Evolutionary conservation across 1,139 yeast species (phyloP).

Genomic region (Hanseniaspora uvarum): DNA sequence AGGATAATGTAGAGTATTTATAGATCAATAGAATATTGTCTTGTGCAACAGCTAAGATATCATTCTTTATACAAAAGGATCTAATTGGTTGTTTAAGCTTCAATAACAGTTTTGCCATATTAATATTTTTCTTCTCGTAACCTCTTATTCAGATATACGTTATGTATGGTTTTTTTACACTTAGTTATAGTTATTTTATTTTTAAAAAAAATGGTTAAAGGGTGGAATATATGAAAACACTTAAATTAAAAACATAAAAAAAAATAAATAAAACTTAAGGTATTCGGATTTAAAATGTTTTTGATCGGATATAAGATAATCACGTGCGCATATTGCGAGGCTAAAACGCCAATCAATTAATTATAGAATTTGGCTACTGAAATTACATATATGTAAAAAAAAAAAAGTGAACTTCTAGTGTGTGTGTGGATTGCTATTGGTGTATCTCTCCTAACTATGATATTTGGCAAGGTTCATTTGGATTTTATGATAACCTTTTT

Average conservation of each 20-base stretch:
- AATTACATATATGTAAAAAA: too few species aligned
- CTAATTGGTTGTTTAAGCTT: constrained; percentile 66
- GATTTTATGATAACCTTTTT: background rate
- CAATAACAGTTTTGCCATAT: background rate
- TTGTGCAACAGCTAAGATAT: constrained; percentile 73
- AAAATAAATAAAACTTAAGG: background rate
- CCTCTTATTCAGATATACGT: too few species aligned
- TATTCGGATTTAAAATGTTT: background rate
- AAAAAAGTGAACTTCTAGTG: too few species aligned
- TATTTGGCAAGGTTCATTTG: too few species aligned
- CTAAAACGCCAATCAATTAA: too few species aligned
- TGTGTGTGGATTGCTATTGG: too few species aligned
- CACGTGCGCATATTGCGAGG: too few species aligned
- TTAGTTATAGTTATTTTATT: background rate
- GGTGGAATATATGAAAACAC: background rate
- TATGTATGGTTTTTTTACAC: background rate
- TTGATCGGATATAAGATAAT: background rate
- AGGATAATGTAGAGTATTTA: constrained; percentile 24
- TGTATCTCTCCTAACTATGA: too few species aligned
- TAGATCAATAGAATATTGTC: constrained; percentile 68
- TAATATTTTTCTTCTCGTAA: too few species aligned
- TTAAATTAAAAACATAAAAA: background rate
- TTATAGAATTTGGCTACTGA: too few species aligned
- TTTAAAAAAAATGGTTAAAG: background rate
- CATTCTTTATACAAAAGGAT: constrained; percentile 78